Conservation (phyloP, 305 asterid genomes). For the Fraxinus albicans region DNA sequence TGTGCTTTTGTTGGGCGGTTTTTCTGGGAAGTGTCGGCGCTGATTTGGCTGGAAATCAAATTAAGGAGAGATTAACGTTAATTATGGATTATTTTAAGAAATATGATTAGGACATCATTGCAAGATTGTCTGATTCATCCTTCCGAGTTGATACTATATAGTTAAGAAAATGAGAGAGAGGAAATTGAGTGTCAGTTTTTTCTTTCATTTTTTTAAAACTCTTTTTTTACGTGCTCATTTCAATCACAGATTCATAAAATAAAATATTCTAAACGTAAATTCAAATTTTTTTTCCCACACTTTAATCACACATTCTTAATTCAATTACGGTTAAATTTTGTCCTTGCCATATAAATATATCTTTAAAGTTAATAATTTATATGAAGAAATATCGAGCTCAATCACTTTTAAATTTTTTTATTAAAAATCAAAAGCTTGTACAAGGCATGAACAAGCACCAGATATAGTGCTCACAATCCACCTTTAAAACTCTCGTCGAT, state of each 20-base stretch:
- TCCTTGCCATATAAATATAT: background rate
- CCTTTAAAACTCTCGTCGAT: background rate
- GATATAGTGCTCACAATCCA: background rate
- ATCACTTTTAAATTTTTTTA: background rate
- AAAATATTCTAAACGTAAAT: too few relatives aligned
- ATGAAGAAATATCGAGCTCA: background rate
- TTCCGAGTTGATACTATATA: background rate
- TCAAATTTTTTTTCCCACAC: too few relatives aligned
- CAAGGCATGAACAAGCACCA: background rate
- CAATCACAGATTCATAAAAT: too few relatives aligned
- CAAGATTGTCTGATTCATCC: slow-evolving; percentile 11
- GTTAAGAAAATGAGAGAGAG: too few relatives aligned
- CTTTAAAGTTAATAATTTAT: background rate
- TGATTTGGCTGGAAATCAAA: slow-evolving; percentile 2
- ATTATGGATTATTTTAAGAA: background rate
- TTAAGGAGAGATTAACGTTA: slow-evolving; percentile 3
- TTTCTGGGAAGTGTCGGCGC: slow-evolving; percentile 45
- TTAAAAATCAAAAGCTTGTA: background rate
- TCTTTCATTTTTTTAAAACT: too few relatives aligned
- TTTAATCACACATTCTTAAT: too few relatives aligned
- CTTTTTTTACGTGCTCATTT: too few relatives aligned
- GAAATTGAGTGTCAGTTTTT: too few relatives aligned
- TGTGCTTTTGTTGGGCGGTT: slow-evolving; percentile 61
- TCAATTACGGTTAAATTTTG: background rate
- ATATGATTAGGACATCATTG: background rate